These are phyloP conservation scores for Crithidia expoeki DNA, from an alignment of 208 protist genomes.

Conservation along the genomic window DNA sequence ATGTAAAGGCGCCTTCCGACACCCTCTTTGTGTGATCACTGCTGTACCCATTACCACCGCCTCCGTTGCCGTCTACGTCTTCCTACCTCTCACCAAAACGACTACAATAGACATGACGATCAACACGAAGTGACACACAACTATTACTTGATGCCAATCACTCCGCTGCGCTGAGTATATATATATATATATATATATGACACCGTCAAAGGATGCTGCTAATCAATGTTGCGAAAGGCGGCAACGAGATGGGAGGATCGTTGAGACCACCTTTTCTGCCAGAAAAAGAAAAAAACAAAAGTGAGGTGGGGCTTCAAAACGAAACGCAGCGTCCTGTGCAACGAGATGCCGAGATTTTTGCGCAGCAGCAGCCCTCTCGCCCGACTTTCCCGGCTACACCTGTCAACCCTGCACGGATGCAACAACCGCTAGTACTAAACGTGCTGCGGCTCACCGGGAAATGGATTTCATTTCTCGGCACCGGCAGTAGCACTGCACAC, in stretches of 20 bases:
- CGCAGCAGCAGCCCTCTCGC: neutral
- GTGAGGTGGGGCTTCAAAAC: no score
- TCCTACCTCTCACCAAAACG: neutral
- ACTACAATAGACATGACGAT: neutral
- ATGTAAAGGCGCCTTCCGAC: neutral
- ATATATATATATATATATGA: no score
- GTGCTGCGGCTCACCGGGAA: constrained; percentile 5
- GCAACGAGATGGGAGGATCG: no score
- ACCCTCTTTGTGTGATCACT: neutral
- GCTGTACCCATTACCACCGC: neutral
- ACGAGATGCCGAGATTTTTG: no score
- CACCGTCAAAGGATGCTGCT: no score
- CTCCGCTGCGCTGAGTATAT: no score
- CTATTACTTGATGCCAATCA: neutral
- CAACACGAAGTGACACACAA: neutral
- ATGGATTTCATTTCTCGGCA: constrained; percentile 3
- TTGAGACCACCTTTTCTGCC: no score
- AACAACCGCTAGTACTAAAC: constrained; percentile 2
- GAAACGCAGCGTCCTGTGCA: no score
- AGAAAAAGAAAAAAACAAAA: no score
- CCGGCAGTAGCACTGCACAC: constrained; percentile 9
- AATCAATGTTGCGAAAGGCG: no score
- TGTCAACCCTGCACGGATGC: neutral
- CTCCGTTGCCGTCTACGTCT: neutral
- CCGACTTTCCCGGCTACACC: neutral